Evolutionary conservation across 768 basidiomycete genomes (phyloP).

Genomic region (Gymnopilus junonius): DNA sequence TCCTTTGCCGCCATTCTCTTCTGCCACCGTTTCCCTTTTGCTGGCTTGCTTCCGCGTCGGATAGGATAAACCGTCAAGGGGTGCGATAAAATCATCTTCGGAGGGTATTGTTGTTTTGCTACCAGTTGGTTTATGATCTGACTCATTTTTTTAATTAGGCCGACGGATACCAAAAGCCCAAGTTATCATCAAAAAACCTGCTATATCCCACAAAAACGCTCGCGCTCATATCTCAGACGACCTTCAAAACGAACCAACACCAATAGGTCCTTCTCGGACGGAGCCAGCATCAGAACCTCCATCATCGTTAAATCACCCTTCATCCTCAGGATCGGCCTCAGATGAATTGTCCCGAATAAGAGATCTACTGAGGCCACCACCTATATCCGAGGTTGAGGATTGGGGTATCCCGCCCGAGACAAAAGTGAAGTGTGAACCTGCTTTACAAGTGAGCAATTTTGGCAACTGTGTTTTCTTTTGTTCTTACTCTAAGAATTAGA

Average conservation of each 20-base stretch:
- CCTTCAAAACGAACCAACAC: conserved; percentile 21
- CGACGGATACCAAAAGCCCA: conserved; percentile 54
- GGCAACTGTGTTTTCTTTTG: not conserved
- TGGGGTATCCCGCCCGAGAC: conserved; percentile 79
- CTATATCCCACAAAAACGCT: conserved; percentile 48
- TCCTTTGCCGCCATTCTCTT: conserved; percentile 39
- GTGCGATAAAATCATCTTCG: conserved; percentile 36
- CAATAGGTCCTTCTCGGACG: conserved; percentile 11
- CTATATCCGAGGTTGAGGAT: conserved; percentile 65
- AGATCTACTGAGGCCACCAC: conserved; percentile 60
- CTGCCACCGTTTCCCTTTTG: conserved; percentile 65
- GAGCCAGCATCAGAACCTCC: conserved; percentile 22
- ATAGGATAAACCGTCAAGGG: conserved; percentile 63
- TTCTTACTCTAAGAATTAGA: conserved; percentile 42
- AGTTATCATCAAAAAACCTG: conserved; percentile 61
- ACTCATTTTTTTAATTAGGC: conserved; percentile 30
- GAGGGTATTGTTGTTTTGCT: conserved; percentile 42
- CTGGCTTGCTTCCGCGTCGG: conserved; percentile 63
- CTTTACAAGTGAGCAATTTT: conserved; percentile 51
- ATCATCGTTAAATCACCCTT: conserved; percentile 3
- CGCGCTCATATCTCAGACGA: conserved; percentile 57
- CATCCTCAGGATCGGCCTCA: conserved; percentile 25
- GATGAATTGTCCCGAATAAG: conserved; percentile 62
- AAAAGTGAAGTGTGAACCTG: conserved; percentile 59
- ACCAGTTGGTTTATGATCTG: conserved; percentile 4